A percentile compares a stretch with the other conserved stretches of the same genome.
phyloP scores from a whole-genome alignment of 441 rosid genomes.

The Corymbia calophylla region DNA sequence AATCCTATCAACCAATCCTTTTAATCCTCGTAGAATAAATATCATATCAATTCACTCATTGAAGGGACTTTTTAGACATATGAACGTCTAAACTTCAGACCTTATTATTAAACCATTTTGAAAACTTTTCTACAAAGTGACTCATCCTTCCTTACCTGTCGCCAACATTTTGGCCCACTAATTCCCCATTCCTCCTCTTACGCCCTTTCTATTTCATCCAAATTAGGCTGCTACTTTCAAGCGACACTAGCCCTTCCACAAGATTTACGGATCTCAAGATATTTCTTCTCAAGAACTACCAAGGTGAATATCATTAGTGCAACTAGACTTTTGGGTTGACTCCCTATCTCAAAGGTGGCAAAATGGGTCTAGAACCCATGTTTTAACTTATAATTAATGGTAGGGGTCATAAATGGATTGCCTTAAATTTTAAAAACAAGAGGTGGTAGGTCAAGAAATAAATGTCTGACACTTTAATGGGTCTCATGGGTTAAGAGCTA shows the following conservation, averaged over 20 bases:
- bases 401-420: background rate
- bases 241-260: background rate
- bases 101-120: background rate
- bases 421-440: too few species aligned
- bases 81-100: background rate
- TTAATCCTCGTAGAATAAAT: background rate
- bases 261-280: background rate
- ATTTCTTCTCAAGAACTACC: background rate
- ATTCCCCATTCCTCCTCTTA: background rate
- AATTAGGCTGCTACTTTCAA: background rate
- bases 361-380: background rate
- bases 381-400: too few species aligned
- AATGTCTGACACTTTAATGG: background rate
- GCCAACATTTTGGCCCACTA: background rate
- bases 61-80: background rate
- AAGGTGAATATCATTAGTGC: background rate
- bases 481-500: background rate
- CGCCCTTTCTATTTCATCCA: background rate
- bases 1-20: background rate
- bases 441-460: background rate
- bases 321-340: background rate
- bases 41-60: background rate
- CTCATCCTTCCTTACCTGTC: background rate
- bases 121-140: background rate
- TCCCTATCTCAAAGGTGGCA: background rate